Evolutionary conservation across 2,329 filamentous ascomycete genomes (phyloP).

Genomic region (Cladosporium sp.): DNA sequence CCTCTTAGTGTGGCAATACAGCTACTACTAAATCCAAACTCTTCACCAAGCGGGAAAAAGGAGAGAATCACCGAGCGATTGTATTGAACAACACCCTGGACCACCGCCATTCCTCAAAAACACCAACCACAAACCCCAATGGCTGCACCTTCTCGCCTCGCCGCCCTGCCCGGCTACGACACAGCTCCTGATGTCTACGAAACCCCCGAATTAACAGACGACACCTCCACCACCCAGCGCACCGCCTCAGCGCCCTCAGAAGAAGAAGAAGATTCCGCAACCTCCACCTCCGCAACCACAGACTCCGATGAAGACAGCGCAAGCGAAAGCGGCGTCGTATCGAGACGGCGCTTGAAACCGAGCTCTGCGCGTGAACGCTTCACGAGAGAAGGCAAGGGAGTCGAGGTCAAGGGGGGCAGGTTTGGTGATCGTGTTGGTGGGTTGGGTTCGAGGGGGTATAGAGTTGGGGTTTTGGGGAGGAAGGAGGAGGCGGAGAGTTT

Average conservation of each 20-base stretch:
- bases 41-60: too few relatives aligned
- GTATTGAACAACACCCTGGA: too few relatives aligned
- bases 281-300: slow-evolving; percentile 29
- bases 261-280: slow-evolving; percentile 7
- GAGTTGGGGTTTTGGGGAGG: slow-evolving; percentile 61
- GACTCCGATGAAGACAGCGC: slow-evolving; percentile 46
- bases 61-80: too few relatives aligned
- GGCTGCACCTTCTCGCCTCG: slow-evolving; percentile 18
- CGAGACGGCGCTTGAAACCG: slow-evolving; percentile 68
- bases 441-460: slow-evolving; percentile 28
- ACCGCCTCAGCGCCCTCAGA: slow-evolving; percentile 12
- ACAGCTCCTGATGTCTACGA: slow-evolving; percentile 94
- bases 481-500: slow-evolving; percentile 64
- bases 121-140: neutral
- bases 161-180: slow-evolving; percentile 45
- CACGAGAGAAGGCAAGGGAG: slow-evolving; percentile 40
- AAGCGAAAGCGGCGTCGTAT: slow-evolving; percentile 55
- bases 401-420: slow-evolving; percentile 74
- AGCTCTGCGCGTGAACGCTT: slow-evolving; percentile 78
- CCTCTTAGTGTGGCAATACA: too few relatives aligned
- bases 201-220: slow-evolving; percentile 86
- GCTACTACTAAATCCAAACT: too few relatives aligned
- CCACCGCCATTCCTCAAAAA: neutral
- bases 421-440: slow-evolving; percentile 79
- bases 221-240: slow-evolving; percentile 54